These are phyloP conservation scores for Hemerocallis citrina DNA, from an alignment of 106 monocot genomes.

Conservation along the genomic window DNA sequence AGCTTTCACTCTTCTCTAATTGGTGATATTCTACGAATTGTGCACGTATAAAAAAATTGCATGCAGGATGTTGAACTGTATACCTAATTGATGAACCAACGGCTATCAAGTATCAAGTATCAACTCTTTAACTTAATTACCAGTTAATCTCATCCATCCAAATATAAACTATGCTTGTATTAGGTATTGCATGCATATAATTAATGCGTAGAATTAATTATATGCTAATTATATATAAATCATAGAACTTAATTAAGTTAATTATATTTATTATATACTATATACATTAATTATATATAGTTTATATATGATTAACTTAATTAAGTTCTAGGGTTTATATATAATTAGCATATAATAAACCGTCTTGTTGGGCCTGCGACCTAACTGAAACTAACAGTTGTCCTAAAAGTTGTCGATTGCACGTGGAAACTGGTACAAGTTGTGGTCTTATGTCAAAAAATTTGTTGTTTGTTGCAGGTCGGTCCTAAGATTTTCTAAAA, in stretches of 20 bases:
- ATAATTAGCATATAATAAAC: too few species aligned
- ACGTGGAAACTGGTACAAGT: slow-evolving; percentile 15
- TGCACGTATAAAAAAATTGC: slow-evolving; percentile 10
- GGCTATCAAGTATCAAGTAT: neutral
- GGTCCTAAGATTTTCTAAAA: too few species aligned
- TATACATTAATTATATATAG: too few species aligned
- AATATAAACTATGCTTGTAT: neutral
- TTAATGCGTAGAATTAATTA: neutral
- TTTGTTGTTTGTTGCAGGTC: too few species aligned
- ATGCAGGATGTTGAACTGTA: slow-evolving; percentile 2
- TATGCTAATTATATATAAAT: neutral
- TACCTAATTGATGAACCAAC: slow-evolving; percentile 4
- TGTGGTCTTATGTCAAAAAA: slow-evolving; percentile 14
- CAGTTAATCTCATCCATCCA: neutral
- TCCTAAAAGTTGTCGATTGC: slow-evolving; percentile 16
- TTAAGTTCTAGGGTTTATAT: slow-evolving; percentile 14
- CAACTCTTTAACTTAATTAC: too few species aligned
- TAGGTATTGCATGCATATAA: neutral
- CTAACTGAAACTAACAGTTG: slow-evolving; percentile 42
- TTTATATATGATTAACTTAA: too few species aligned
- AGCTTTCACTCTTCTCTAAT: slow-evolving; percentile 2
- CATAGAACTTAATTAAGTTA: too few species aligned
- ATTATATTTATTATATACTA: too few species aligned
- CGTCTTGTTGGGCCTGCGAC: slow-evolving; percentile 17
- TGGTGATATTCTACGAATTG: neutral